Evolutionary conservation across 345 rosid species (phyloP), one percentile per base, ranked within the genome.

Genomic region (Pugionium dolabratum): DNA sequence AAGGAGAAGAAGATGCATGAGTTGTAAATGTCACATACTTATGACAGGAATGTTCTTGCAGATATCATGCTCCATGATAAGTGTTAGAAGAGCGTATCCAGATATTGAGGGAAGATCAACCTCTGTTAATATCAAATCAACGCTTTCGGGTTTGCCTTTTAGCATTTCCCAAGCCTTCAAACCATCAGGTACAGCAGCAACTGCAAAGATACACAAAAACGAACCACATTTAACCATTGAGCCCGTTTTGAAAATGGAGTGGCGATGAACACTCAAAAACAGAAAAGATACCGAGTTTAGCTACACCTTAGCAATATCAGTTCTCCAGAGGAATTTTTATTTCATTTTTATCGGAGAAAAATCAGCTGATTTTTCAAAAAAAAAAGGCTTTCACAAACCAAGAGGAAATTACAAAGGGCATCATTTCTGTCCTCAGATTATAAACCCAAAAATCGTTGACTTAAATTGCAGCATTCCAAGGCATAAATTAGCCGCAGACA

Each of bases 41-140:
- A 94, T 90, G 62, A 90, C 96, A 50, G 99, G 99, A 70, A 88
- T 84, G 75, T 78, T 87, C 76, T 88, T 94, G 89, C 99, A 90
- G 26, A 72, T 68, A 63, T 88, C 88, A 70, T 90, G 97, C 86
- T 90, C 96, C 96, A 78, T 90, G 57, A 90, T 83, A 48, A 90
- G 83, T 3, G 94, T 75, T 26, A 94, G 86, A 68, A 94, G 97
- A 45, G 97, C 78, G 49, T 74, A 85, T 79, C 99, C 99, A 35
- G 96, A 86, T 62, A 94, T 83, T 2, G 91, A 79, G 43, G 99
- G 99, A 49, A 94, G 78, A 69, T 88, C 96, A 51, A 88, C 95
- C 77, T 94, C 99, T 1, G 99, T 83, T 76, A 94, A 67, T 71
- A 94, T 85, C 72, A 94, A 79, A 73, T 94, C 99, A 27, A 88